phyloP scores from a whole-genome alignment of 1,284 basidiomycete genomes.

The Microbotryum lychnidis-dioicae region DNA sequence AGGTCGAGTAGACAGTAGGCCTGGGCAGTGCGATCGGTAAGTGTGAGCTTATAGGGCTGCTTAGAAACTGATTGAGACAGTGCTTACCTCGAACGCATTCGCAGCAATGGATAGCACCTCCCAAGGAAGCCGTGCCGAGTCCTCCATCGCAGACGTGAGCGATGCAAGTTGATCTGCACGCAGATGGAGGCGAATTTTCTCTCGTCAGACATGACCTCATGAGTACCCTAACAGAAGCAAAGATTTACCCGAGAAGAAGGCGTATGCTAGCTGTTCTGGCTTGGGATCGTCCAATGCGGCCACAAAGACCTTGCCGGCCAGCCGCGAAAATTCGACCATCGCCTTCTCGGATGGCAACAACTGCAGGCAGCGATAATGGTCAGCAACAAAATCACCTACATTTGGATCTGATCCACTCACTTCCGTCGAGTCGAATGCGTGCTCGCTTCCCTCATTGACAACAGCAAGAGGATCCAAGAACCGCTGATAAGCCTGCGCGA shows the following conservation, averaged over 20 bases:
- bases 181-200: conserved; percentile 17
- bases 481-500: too few relatives aligned
- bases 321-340: conserved; percentile 6
- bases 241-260: conserved; percentile 55
- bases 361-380: conserved; percentile 46
- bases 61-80: background rate
- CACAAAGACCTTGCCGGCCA: conserved; percentile 14
- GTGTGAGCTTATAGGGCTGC: background rate
- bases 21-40: background rate
- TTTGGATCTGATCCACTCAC: too few relatives aligned
- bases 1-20: conserved; percentile 30
- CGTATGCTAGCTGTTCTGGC: conserved; percentile 49
- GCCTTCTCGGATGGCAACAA: conserved; percentile 7
- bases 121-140: conserved; percentile 40
- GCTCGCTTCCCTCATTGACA: too few relatives aligned
- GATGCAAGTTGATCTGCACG: conserved; percentile 20
- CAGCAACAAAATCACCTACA: too few relatives aligned
- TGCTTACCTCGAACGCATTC: conserved; percentile 59
- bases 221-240: background rate
- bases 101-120: conserved; percentile 60
- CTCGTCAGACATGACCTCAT: conserved; percentile 33
- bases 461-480: too few relatives aligned
- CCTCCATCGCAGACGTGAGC: conserved; percentile 17
- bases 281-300: conserved; percentile 51
- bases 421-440: too few relatives aligned